Evolutionary conservation across 2,329 filamentous ascomycete genomes (phyloP).

Genomic region (Paecilomyces dactylethromorphus): DNA sequence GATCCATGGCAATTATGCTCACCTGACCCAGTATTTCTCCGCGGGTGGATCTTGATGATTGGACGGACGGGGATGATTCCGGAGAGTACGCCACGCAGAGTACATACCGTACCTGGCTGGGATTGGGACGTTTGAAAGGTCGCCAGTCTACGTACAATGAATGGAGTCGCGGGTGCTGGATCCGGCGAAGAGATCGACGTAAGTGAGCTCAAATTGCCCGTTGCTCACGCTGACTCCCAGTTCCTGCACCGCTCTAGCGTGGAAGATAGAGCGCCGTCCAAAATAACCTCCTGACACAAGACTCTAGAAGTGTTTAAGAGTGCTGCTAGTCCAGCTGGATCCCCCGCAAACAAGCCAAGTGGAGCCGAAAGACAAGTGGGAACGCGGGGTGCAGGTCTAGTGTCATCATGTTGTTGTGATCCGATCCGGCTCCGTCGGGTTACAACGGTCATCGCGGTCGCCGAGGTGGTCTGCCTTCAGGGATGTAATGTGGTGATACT

Average conservation of each 20-base stretch:
- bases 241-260: neutral
- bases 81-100: neutral
- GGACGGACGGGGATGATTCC: neutral
- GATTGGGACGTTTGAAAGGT: slow-evolving; percentile 3
- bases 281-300: neutral
- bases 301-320: neutral
- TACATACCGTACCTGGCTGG: slow-evolving; percentile 6
- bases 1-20: neutral
- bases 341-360: slow-evolving; percentile 5
- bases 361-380: slow-evolving; percentile 3
- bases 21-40: neutral
- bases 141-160: neutral
- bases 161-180: neutral
- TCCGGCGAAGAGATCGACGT: neutral
- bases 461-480: neutral
- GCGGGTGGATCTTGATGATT: neutral
- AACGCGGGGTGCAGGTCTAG: slow-evolving; percentile 13
- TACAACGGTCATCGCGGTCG: neutral
- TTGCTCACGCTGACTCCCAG: neutral
- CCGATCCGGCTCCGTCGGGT: slow-evolving; percentile 3
- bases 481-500: neutral
- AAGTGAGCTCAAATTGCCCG: neutral
- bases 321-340: neutral
- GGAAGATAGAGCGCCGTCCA: neutral
- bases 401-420: slow-evolving; percentile 2